Evolutionary conservation across 768 basidiomycete species (phyloP).

Genomic region (Serendipita vermifera): DNA sequence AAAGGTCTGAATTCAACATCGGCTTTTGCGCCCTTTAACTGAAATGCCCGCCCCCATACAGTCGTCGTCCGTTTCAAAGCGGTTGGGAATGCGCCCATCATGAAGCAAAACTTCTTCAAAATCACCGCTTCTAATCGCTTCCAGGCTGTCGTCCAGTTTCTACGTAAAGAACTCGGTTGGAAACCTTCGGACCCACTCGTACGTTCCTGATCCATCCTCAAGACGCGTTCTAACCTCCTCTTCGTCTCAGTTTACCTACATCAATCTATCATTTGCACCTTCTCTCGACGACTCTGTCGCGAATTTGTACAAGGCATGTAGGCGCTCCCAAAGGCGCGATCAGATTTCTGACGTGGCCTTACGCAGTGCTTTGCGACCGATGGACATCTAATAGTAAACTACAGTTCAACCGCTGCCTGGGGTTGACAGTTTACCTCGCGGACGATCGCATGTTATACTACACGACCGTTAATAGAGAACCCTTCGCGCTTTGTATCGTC

Average conservation of each 20-base stretch:
- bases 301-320: conserved; percentile 55
- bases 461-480: too few relatives aligned
- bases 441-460: too few relatives aligned
- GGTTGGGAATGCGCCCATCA: conserved; percentile 93
- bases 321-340: too few relatives aligned
- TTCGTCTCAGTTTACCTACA: conserved; percentile 31
- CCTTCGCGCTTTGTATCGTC: too few relatives aligned
- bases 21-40: background rate
- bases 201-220: conserved; percentile 19
- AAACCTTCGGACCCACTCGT: conserved; percentile 78
- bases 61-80: conserved; percentile 97
- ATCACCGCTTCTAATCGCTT: conserved; percentile 90
- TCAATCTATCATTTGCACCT: conserved; percentile 69
- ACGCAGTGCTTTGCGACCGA: conserved; percentile 73
- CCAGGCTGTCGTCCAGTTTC: conserved; percentile 87
- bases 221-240: background rate
- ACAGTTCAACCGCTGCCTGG: conserved; percentile 59
- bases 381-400: conserved; percentile 83
- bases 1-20: conserved; percentile 44
- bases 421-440: conserved; percentile 31
- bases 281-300: conserved; percentile 73
- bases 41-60: conserved; percentile 24
- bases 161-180: conserved; percentile 81
- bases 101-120: conserved; percentile 98
- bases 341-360: background rate